Evolutionary conservation across 1,284 basidiomycete species (phyloP), one percentile per base, ranked within the genome.

Genomic region (Quambalaria eucalypti): DNA sequence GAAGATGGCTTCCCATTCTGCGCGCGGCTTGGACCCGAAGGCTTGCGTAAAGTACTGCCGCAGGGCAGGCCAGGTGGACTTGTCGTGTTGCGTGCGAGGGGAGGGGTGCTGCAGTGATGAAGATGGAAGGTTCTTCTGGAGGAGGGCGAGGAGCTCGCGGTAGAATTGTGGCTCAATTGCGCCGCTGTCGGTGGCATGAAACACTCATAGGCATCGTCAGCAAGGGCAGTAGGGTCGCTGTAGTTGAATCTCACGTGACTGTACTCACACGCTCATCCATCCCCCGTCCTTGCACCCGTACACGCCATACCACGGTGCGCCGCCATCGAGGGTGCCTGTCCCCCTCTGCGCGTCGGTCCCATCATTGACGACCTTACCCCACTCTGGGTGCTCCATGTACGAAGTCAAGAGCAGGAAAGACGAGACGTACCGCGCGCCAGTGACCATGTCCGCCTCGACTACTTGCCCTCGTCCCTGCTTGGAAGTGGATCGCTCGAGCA

Each of bases 401-500:
- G 76, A 51, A 73, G 78, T 66, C 26, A 84, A 78, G 6, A 89
- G 78, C 6, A 86, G 82, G 61, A 84, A 89, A 1, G 83, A 82
- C 5, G 86, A 81, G 23, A 89, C 66, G 73, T 89, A 90, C 50
- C 87, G 84, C 1, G 84, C 79, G 0, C 88, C 88, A 9, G 87
- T 84, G 19, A 89, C 86, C 87, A 90, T 88, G 71, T 90, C 84
- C 1, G 82, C 78, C 56, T 87, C 80, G 39, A 90, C 84, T 6
- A 90, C 79, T 73, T 89, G 87, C 4, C 88, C 88, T 26, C 68
- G 66, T 3, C 79, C 84, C n/a, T n/a, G n/a, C n/a, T n/a, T n/a
- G 59, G 81, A 86, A 51, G 74, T 79, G 26, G 77, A 76, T 46
- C 87, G 81, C 66, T 87, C 84, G 47, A 87, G 71, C 16, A 90